Evolutionary conservation across 352 stramenopile species (phyloP).

Genomic region (Phytophthora boehmeriae): DNA sequence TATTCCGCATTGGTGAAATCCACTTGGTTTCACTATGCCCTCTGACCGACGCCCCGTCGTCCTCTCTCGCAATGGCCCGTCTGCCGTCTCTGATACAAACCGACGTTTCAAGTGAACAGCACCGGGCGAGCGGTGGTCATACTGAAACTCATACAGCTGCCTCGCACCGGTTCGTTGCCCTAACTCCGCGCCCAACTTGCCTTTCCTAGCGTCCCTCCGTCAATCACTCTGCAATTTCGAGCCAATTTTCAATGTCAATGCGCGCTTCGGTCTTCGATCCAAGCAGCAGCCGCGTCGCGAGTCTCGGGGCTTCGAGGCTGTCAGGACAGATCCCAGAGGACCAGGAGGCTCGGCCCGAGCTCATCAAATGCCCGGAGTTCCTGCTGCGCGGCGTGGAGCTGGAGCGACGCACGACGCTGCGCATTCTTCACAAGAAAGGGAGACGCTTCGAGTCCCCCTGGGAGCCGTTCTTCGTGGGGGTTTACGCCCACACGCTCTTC

Average conservation of each 20-base stretch:
- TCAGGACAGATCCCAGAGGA: conserved; percentile 22
- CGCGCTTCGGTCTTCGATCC: conserved; percentile 26
- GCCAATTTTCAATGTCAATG: no score
- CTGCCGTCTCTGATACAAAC: conserved; percentile 26
- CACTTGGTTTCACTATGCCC: neutral
- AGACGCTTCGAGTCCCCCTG: conserved; percentile 72
- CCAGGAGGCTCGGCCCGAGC: conserved; percentile 18
- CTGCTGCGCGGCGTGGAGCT: conserved; percentile 49
- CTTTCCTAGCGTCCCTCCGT: conserved; percentile 14
- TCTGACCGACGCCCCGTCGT: conserved; percentile 1
- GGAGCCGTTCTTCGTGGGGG: conserved; percentile 57
- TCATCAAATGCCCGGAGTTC: conserved; percentile 55
- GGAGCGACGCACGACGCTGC: conserved; percentile 46
- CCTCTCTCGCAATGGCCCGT: conserved; percentile 21
- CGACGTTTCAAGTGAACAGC: conserved; percentile 19
- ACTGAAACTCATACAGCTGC: no score
- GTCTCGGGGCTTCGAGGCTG: conserved; percentile 15
- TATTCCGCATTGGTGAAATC: no score
- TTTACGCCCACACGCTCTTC: conserved; percentile 70
- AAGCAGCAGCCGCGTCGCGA: conserved; percentile 11
- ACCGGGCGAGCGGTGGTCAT: neutral
- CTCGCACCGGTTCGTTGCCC: conserved; percentile 9
- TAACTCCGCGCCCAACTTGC: conserved; percentile 12
- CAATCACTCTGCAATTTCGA: neutral
- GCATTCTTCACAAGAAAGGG: conserved; percentile 66